phyloP scores from a whole-genome alignment of 2,329 filamentous ascomycete species.

The Pseudocercospora pini-densiflorae region DNA sequence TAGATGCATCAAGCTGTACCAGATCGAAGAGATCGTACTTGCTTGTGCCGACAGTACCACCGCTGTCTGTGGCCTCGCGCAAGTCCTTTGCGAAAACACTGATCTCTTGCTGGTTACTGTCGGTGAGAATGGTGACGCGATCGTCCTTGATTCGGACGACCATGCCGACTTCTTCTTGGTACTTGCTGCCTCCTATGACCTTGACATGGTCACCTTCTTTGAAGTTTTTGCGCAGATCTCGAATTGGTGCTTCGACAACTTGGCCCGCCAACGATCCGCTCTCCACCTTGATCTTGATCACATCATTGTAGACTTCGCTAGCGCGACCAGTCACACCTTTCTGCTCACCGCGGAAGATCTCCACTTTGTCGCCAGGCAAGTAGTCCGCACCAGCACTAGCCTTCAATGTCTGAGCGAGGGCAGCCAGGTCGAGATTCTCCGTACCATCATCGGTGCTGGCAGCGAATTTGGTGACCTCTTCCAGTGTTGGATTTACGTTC shows the following conservation, averaged over 20 bases:
- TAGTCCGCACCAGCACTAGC: slow-evolving; percentile 82
- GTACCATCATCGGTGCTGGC: slow-evolving; percentile 88
- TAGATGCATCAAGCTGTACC: slow-evolving; percentile 89
- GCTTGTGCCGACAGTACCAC: slow-evolving; percentile 80
- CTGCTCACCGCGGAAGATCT: slow-evolving; percentile 95
- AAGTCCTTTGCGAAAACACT: slow-evolving; percentile 98
- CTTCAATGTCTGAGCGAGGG: slow-evolving; percentile 87
- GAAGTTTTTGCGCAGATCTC: slow-evolving; percentile 91
- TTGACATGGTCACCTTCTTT: slow-evolving; percentile 95
- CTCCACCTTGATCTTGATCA: slow-evolving; percentile 84
- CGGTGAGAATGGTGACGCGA: slow-evolving; percentile 87
- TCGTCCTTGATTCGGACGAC: slow-evolving; percentile 93
- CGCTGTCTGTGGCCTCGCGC: slow-evolving; percentile 88
- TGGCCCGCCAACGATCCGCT: slow-evolving; percentile 83
- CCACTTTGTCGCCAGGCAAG: slow-evolving; percentile 91
- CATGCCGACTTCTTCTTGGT: slow-evolving; percentile 94
- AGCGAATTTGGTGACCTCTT: slow-evolving; percentile 95
- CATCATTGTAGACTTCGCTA: slow-evolving; percentile 84
- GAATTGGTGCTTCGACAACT: slow-evolving; percentile 88
- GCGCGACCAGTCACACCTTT: slow-evolving; percentile 87
- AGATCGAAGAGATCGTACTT: slow-evolving; percentile 93
- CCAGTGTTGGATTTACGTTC: slow-evolving; percentile 88
- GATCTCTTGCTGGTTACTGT: slow-evolving; percentile 90
- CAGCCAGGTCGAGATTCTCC: slow-evolving; percentile 89
- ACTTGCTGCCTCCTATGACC: slow-evolving; percentile 94